phyloP scores from a whole-genome alignment of 371 early-diverging fungal genomes.

The Actinomucor elegans region DNA sequence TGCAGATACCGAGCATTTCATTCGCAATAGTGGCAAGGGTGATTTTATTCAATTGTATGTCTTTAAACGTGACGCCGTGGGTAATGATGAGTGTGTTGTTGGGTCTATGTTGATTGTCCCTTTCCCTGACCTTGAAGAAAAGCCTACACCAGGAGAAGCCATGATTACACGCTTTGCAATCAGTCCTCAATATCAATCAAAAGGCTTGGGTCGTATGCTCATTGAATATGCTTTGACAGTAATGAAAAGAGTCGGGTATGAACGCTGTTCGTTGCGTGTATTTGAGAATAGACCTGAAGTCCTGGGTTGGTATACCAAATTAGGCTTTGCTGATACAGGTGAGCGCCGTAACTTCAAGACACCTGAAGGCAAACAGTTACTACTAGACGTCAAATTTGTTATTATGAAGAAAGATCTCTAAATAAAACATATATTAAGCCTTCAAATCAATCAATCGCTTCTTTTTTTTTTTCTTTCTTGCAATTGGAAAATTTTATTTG shows the following conservation, averaged over 20 bases:
- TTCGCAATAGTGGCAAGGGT: conserved; percentile 19
- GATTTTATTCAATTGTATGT: conserved; percentile 18
- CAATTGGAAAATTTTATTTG: too few species aligned
- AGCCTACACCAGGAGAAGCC: conserved; percentile 22
- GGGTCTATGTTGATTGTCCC: conserved; percentile 40
- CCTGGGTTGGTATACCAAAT: conserved; percentile 48
- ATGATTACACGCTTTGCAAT: conserved; percentile 52
- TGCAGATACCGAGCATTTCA: conserved; percentile 24
- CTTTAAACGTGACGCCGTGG: conserved; percentile 3
- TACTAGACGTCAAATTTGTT: conserved; percentile 6
- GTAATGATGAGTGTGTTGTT: conserved; percentile 22
- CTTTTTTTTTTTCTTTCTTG: too few species aligned
- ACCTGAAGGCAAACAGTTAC: conserved; percentile 1
- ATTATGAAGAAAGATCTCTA: conserved; percentile 12
- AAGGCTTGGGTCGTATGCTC: conserved; percentile 53
- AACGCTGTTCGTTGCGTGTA: conserved; percentile 43
- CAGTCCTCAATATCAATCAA: conserved; percentile 45
- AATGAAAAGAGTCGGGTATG: conserved; percentile 33
- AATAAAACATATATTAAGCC: not conserved
- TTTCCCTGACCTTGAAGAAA: conserved; percentile 2
- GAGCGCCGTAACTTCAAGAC: conserved; percentile 26
- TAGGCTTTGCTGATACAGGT: conserved; percentile 52
- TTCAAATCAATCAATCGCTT: too few species aligned
- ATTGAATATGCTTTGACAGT: conserved; percentile 37
- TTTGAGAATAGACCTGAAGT: conserved; percentile 50